Evolutionary conservation across 2,329 filamentous ascomycete genomes (phyloP), one percentile per base, ranked within the genome.

Genomic region (Acrocalymma vagum): DNA sequence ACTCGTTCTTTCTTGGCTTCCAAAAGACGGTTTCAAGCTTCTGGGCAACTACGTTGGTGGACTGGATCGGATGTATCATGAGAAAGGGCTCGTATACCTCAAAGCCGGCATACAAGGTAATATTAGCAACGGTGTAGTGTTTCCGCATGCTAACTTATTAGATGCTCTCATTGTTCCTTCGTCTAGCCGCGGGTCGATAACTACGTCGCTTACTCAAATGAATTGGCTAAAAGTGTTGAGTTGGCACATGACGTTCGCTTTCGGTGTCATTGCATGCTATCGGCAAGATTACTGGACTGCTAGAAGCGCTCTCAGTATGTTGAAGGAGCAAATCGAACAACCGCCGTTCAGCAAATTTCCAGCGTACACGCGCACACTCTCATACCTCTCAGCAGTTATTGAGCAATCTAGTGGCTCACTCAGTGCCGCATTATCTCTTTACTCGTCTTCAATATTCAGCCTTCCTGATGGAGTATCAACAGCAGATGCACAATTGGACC

Each of bases 391-490:
- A 1, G 92, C 87, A 0, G 80, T 88, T 6, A 87, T 90, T 54
- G 76, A 84, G 36, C 93, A 96, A 72, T 88, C 86, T 13, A 85
- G 79, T 5, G 91, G 90, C 11, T 79, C 90, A 49, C 76, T 94
- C 2, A 73, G 81, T n/a, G 72, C 74, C 2, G 91, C 93, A 3
- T 72, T 91, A 10, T 56, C 74, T 3, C 78, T 86, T 8, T 96
- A 89, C 68, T 78, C 81, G 45, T 79, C 83, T 26, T 72, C 78
- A 2, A 70, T 74, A 13, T 84, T 95, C 53, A 72, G 74, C 2
- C 69, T 90, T 2, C 65, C 72, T 6, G 45, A 55, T 23, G 46
- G 53, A 22, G 45, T 37, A 20, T 53, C 51, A 13, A 29, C 55
- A 1, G 43, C 51, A 7, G 58, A 65, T 21, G 45, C 65, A 18